phyloP scores from a whole-genome alignment of 352 stramenopile genomes.

The Phytophthora fragariaefolia region DNA sequence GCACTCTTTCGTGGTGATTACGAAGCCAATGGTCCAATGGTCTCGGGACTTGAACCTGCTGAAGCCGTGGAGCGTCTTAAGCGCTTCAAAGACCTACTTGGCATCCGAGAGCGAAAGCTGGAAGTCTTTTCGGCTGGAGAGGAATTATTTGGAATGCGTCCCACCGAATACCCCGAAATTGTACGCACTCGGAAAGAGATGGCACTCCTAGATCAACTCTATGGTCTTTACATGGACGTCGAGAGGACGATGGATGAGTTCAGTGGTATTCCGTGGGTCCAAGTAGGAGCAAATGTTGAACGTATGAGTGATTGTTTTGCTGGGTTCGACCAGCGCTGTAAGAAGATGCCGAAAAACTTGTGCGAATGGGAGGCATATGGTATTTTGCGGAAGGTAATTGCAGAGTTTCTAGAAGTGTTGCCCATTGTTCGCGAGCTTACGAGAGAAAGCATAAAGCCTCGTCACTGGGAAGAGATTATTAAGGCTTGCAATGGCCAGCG shows the following conservation, averaged over 20 bases:
- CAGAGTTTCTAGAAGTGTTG: slow-evolving; percentile 86
- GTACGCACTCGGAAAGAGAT: slow-evolving; percentile 90
- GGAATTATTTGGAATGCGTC: slow-evolving; percentile 89
- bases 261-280: slow-evolving; percentile 61
- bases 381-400: slow-evolving; percentile 78
- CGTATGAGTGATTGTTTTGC: slow-evolving; percentile 73
- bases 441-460: slow-evolving; percentile 84
- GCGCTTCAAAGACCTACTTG: slow-evolving; percentile 86
- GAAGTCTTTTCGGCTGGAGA: slow-evolving; percentile 90
- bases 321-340: slow-evolving; percentile 72
- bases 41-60: slow-evolving; percentile 73
- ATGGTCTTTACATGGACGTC: slow-evolving; percentile 91
- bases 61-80: slow-evolving; percentile 88
- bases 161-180: slow-evolving; percentile 83
- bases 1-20: slow-evolving; percentile 75
- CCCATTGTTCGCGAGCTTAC: slow-evolving; percentile 85
- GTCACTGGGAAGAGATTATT: slow-evolving; percentile 89
- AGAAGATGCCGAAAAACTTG: slow-evolving; percentile 86
- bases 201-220: slow-evolving; percentile 86
- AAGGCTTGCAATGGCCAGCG: slow-evolving; percentile 49
- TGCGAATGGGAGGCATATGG: slow-evolving; percentile 89
- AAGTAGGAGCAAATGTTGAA: slow-evolving; percentile 59
- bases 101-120: slow-evolving; percentile 79
- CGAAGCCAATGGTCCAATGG: slow-evolving; percentile 70
- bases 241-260: slow-evolving; percentile 78